Evolutionary conservation across 2,329 filamentous ascomycete genomes (phyloP).

Genomic region (Colletotrichum musae): DNA sequence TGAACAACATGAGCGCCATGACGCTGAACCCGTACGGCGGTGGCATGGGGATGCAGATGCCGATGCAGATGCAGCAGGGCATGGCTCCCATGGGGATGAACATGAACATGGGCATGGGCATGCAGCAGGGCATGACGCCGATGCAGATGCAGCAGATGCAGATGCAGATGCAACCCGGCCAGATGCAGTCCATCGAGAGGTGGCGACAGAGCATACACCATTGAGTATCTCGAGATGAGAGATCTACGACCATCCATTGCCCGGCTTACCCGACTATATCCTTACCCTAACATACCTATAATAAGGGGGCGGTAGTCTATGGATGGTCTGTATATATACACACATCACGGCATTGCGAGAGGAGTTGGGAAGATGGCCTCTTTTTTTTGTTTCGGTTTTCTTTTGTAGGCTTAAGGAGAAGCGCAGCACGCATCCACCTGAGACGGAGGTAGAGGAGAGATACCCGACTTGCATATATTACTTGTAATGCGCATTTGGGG

Average conservation of each 20-base stretch:
- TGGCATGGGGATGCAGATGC: slow-evolving; percentile 44
- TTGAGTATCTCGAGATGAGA: neutral
- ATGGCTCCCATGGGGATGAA: slow-evolving; percentile 24
- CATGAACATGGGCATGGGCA: slow-evolving; percentile 40
- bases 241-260: neutral
- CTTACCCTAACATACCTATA: neutral
- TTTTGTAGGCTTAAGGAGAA: neutral
- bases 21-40: slow-evolving; percentile 43
- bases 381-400: slow-evolving; percentile 20
- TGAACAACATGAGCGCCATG: slow-evolving; percentile 41
- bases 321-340: slow-evolving; percentile 19
- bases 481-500: too few relatives aligned
- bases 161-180: slow-evolving; percentile 38
- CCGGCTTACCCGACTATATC: neutral
- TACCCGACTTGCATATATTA: too few relatives aligned
- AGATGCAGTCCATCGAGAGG: slow-evolving; percentile 47
- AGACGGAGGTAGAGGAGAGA: too few relatives aligned
- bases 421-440: too few relatives aligned
- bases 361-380: slow-evolving; percentile 29
- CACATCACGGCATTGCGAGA: slow-evolving; percentile 36
- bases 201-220: slow-evolving; percentile 58
- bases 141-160: slow-evolving; percentile 44
- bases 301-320: neutral
- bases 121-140: slow-evolving; percentile 40
- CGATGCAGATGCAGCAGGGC: slow-evolving; percentile 11